Percentiles rank a stretch among this genome's conserved stretches.
phyloP scores from a whole-genome alignment of 352 stramenopile genomes.

The Thraustochytrium striatum region DNA sequence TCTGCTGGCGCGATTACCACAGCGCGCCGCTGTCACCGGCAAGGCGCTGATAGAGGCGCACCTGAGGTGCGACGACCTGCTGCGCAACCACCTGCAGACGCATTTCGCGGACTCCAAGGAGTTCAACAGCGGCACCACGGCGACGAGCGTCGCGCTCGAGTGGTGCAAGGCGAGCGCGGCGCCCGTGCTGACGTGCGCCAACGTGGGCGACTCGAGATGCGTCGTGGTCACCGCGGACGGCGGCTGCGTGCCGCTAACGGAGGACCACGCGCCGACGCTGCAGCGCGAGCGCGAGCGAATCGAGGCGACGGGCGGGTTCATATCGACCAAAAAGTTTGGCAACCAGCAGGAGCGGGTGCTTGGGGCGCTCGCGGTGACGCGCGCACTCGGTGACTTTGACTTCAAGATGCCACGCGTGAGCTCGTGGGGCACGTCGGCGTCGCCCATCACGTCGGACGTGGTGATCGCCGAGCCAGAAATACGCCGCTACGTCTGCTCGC shows the following conservation, averaged over 20 bases:
- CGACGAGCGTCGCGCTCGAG: background rate
- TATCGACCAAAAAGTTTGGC: background rate
- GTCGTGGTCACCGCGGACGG: background rate
- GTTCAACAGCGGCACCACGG: slow-evolving; percentile 4
- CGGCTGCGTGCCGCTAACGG: background rate
- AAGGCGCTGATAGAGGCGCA: background rate
- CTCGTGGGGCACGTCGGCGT: background rate
- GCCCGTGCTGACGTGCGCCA: slow-evolving; percentile 12
- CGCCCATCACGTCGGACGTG: slow-evolving; percentile 6
- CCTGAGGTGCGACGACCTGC: background rate
- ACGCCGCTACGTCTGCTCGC: background rate
- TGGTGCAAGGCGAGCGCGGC: background rate
- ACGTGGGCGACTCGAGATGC: slow-evolving; percentile 2
- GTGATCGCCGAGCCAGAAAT: background rate
- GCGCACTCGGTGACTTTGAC: slow-evolving; percentile 29
- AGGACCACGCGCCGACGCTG: slow-evolving; percentile 12
- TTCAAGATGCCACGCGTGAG: slow-evolving; percentile 31
- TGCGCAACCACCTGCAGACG: background rate
- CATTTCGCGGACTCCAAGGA: background rate
- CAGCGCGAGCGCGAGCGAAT: background rate
- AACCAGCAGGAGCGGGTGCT: background rate
- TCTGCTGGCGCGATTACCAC: background rate
- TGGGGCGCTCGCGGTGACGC: background rate
- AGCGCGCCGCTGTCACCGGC: background rate
- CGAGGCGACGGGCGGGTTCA: slow-evolving; percentile 13